Conservation (phyloP, 768 basidiomycete species). For the Mycena crocata region DNA sequence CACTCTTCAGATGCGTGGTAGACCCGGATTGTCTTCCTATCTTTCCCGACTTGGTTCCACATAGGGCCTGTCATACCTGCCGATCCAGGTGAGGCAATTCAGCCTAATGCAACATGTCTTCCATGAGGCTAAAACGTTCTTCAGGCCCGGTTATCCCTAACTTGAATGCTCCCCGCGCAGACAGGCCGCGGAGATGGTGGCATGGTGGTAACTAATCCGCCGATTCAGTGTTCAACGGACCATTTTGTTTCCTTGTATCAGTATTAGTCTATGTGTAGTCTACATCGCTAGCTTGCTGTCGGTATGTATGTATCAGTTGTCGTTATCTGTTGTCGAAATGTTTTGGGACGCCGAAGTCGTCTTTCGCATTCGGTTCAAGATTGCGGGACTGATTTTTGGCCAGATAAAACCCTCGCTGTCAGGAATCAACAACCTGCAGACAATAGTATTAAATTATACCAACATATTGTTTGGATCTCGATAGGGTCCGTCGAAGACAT, state of each 20-base stretch:
- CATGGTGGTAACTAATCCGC: slow-evolving; percentile 7
- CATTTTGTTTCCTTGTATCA: neutral
- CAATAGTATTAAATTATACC: slow-evolving; percentile 10
- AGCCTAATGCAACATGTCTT: neutral
- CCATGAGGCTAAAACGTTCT: slow-evolving; percentile 21
- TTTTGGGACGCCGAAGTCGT: neutral
- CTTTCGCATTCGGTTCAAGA: slow-evolving; percentile 43
- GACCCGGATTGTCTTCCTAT: slow-evolving; percentile 18
- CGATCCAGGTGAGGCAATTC: slow-evolving; percentile 30
- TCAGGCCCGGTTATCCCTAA: slow-evolving; percentile 31
- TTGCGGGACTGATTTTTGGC: slow-evolving; percentile 51
- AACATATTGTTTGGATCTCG: slow-evolving; percentile 13
- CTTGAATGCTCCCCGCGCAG: slow-evolving; percentile 19
- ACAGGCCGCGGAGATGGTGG: slow-evolving; percentile 23
- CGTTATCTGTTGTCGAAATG: slow-evolving; percentile 13
- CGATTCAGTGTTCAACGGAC: neutral
- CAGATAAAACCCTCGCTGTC: slow-evolving; percentile 44
- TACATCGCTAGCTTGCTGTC: slow-evolving; percentile 9
- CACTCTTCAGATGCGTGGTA: slow-evolving; percentile 28
- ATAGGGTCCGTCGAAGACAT: slow-evolving; percentile 37
- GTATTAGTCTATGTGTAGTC: slow-evolving; percentile 17
- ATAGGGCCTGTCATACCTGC: slow-evolving; percentile 35
- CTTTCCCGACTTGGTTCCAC: slow-evolving; percentile 20
- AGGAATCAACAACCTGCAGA: slow-evolving; percentile 3
- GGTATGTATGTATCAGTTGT: slow-evolving; percentile 11